phyloP scores from a whole-genome alignment of 2,329 filamentous ascomycete species.

The Fusarium pseudocircinatum region DNA sequence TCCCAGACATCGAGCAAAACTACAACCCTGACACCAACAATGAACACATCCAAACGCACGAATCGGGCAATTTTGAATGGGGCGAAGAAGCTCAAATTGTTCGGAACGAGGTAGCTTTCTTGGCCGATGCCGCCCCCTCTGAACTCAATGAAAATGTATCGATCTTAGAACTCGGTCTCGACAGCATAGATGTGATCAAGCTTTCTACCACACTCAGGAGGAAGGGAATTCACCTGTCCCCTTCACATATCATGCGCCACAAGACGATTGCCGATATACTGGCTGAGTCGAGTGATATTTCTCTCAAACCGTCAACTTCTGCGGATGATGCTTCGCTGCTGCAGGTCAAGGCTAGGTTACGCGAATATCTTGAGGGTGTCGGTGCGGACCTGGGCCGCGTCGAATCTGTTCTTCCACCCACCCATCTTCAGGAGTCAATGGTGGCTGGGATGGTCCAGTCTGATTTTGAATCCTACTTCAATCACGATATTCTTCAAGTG shows the following conservation, averaged over 20 bases:
- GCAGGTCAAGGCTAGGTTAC: conserved; percentile 48
- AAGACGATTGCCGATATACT: conserved; percentile 73
- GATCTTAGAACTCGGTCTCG: conserved; percentile 84
- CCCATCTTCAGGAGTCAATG: conserved; percentile 88
- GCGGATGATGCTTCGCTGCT: conserved; percentile 9
- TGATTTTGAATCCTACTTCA: conserved; percentile 81
- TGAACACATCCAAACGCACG: conserved; percentile 47
- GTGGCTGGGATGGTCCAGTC: conserved; percentile 83
- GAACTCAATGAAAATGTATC: conserved; percentile 68
- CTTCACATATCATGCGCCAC: conserved; percentile 80
- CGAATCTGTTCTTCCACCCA: conserved; percentile 75
- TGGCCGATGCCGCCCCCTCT: conserved; percentile 64
- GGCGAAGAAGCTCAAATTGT: conserved; percentile 61
- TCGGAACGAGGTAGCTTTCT: conserved; percentile 67
- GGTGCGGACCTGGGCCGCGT: conserved; percentile 53
- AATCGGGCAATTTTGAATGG: conserved; percentile 64
- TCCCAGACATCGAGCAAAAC: neutral
- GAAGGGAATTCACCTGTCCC: conserved; percentile 66
- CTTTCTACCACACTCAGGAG: conserved; percentile 77
- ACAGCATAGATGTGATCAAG: conserved; percentile 93
- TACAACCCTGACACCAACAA: neutral
- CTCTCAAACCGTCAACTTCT: neutral
- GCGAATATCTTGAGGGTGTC: conserved; percentile 48
- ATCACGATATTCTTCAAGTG: conserved; percentile 79
- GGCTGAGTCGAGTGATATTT: conserved; percentile 1